Base-by-base conservation (phyloP, 441 rosid genomes). In the Gossypium aridum region DNA sequence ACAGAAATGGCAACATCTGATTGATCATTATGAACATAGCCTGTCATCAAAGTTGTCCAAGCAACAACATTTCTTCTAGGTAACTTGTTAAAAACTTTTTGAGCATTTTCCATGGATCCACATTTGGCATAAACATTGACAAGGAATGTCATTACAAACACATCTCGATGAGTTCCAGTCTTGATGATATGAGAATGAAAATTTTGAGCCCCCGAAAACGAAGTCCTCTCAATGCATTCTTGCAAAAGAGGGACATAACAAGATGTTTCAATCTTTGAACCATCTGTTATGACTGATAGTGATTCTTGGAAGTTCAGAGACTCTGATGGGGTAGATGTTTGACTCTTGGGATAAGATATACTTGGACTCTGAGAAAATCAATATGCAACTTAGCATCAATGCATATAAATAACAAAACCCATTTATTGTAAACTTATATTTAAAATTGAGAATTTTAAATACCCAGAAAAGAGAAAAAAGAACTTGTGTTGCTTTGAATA, bases 151-250 rank as follows among this genome's bases (percentile, higher is more conserved):
- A 79, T 79, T 25, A 79, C 57, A n/a, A 73, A 75, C 23, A 77
- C 13, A 70, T 83, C 84, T 57, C 66, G 51, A 54, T 78, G 73
- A 77, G 77, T 77, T 76, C 88, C 85, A 0, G 86, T 83, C 79
- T 87, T 84, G 34, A 83, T 56, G 64, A 89, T 79, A 72, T 81
- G 91, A 49, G 87, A 86, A 64, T 85, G 91, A 77, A 87, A 13
- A 63, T 64, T 53, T 73, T 73, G 78, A 5, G 82, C 77, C 47
- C 76, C 76, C 10, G 79, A 75, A 28, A 81, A 61, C 3, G 87
- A 82, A 55, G 77, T 78, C 70, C 49, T 80, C 76, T 72, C 53
- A 55, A 82, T 76, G 85, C 90, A 89, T 82, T 85, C 80, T 74
- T 81, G 77, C 73, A 86, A 68, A 19, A 87, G 77, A 45, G 91